These are phyloP conservation scores for Aspergillus sclerotioniger DNA, from an alignment of 495 filamentous ascomycete species.

Conservation along the genomic window DNA sequence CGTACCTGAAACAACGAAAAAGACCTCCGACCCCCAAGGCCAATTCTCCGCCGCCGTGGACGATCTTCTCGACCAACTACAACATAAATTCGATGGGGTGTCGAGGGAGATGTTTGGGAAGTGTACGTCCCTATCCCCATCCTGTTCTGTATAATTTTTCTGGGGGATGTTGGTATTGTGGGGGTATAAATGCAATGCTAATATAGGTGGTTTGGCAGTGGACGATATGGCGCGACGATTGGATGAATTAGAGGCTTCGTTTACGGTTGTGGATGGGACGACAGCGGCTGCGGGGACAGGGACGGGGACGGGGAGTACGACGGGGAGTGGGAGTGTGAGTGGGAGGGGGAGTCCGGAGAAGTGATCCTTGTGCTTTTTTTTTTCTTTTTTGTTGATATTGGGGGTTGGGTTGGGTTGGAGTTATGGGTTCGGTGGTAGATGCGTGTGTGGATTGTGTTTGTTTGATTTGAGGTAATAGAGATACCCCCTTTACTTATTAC, in stretches of 20 bases:
- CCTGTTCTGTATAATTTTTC: not conserved
- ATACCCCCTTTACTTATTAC: not conserved
- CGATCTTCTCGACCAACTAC: constrained; percentile 78
- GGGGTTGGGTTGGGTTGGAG: not conserved
- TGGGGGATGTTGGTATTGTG: not conserved
- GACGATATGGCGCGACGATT: constrained; percentile 92
- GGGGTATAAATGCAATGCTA: no score
- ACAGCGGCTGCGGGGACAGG: constrained; percentile 6
- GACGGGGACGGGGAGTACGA: not conserved
- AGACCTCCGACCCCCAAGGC: constrained; percentile 52
- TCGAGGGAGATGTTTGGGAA: constrained; percentile 85
- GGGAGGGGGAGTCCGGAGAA: constrained; percentile 16
- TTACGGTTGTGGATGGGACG: constrained; percentile 23
- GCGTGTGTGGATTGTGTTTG: not conserved
- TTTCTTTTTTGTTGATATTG: not conserved
- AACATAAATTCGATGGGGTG: constrained; percentile 77
- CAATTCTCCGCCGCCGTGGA: constrained; percentile 74
- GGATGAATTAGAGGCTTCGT: constrained; percentile 78
- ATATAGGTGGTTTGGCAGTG: no score
- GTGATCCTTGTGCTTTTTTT: constrained; percentile 20
- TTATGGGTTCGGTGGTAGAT: not conserved
- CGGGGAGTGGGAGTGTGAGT: constrained; percentile 6
- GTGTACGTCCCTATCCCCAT: constrained; percentile 51
- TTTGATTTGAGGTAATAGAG: not conserved
- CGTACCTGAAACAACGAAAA: not conserved